Evolutionary conservation across 208 protist genomes (phyloP).

Genomic region (Angomonas desouzai): DNA sequence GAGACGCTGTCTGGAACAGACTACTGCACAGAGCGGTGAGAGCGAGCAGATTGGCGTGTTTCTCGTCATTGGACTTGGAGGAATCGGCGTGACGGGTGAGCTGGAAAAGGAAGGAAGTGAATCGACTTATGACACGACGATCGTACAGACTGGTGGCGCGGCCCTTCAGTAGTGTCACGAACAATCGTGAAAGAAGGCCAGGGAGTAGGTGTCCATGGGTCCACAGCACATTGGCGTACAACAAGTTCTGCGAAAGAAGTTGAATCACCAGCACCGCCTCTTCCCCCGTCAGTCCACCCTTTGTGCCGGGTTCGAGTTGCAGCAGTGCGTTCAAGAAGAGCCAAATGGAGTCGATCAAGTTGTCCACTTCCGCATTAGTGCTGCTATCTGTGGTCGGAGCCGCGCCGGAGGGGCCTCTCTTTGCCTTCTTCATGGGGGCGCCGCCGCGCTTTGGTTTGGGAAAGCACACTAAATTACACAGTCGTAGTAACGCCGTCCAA

Average conservation of each 20-base stretch:
- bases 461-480: background rate
- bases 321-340: slow-evolving; percentile 3
- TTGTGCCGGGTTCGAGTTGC: background rate
- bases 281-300: background rate
- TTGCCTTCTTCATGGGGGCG: background rate
- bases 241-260: slow-evolving; percentile 8
- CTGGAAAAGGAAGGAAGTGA: slow-evolving; percentile 6
- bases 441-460: background rate
- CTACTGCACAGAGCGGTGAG: background rate
- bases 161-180: background rate
- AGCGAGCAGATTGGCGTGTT: background rate
- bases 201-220: background rate
- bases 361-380: background rate
- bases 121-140: slow-evolving; percentile 3
- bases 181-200: background rate
- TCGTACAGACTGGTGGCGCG: background rate
- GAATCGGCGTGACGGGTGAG: slow-evolving; percentile 8
- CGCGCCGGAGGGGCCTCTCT: background rate
- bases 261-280: background rate
- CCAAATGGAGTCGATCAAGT: slow-evolving; percentile 3
- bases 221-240: background rate
- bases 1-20: background rate
- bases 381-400: background rate
- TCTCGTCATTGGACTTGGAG: background rate
- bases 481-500: background rate